phyloP scores from a whole-genome alignment of 176 grass and related monocot genomes.

The Poa annua region DNA sequence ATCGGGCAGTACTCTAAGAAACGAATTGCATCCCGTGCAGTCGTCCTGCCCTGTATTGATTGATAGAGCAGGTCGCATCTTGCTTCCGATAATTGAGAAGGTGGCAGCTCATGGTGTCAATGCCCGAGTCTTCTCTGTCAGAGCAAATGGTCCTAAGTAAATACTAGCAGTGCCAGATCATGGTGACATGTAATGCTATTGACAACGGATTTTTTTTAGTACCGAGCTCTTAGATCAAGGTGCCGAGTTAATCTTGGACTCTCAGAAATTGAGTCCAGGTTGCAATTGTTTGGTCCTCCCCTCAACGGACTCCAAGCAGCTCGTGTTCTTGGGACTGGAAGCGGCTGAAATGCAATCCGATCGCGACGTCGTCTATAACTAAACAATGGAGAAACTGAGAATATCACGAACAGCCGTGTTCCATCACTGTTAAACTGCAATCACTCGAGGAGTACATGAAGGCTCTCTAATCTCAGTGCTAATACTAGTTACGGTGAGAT shows the following conservation, averaged over 20 bases:
- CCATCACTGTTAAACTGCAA: neutral
- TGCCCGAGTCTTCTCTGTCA: neutral
- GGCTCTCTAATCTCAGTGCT: neutral
- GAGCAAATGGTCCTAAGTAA: neutral
- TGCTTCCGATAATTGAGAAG: conserved; percentile 21
- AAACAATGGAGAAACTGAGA: neutral
- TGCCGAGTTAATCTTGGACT: neutral
- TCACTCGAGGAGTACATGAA: neutral
- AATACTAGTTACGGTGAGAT: neutral
- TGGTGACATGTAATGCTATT: neutral
- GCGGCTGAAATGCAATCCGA: neutral
- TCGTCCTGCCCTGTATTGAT: neutral
- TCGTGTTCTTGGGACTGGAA: neutral
- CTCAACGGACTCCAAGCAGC: neutral
- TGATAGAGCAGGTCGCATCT: neutral
- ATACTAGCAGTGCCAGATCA: neutral
- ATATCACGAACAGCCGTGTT: neutral
- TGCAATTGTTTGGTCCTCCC: neutral
- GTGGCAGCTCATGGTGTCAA: neutral
- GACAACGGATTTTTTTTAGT: neutral
- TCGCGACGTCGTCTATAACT: neutral
- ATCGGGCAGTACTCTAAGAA: neutral
- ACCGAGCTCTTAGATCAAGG: neutral
- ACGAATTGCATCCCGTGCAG: neutral
- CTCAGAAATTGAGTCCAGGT: neutral